Percentiles rank a stretch among this genome's conserved stretches.
Conservation (phyloP, 495 filamentous ascomycete genomes). For the Aspergillus cavernicola region DNA sequence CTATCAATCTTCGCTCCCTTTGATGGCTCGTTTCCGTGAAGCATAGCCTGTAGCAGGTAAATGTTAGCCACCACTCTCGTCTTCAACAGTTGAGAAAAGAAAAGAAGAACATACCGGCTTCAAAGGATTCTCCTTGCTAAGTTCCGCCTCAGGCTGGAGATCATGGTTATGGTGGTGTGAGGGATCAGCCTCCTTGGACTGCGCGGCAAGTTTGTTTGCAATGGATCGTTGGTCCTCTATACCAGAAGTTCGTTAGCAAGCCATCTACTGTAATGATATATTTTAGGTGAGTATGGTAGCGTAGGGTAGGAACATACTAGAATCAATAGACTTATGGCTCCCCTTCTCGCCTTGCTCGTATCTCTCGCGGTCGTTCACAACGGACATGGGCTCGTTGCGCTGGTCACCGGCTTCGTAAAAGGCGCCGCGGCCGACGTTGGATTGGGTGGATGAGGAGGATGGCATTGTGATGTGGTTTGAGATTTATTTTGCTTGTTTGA, state of each 20-base stretch:
- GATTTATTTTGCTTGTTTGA: background rate
- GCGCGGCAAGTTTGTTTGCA: conserved; percentile 68
- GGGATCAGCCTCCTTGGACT: conserved; percentile 40
- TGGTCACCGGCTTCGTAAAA: conserved; percentile 70
- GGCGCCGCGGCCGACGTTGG: conserved; percentile 43
- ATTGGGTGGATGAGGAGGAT: conserved; percentile 13
- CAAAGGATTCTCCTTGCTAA: conserved; percentile 62
- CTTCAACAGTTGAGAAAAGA: background rate
- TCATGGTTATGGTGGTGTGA: conserved; percentile 32
- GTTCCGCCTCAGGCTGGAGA: conserved; percentile 49
- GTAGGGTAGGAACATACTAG: conserved; percentile 47
- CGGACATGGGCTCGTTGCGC: conserved; percentile 57
- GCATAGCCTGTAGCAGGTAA: conserved; percentile 50
- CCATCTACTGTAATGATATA: no score
- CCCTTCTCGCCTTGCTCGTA: conserved; percentile 65
- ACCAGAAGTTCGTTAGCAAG: no score
- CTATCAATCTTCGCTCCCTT: conserved; percentile 69
- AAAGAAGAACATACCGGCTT: conserved; percentile 54
- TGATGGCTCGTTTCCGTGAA: conserved; percentile 68
- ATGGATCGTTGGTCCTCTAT: conserved; percentile 78
- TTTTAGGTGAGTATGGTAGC: no score
- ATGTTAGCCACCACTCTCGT: background rate
- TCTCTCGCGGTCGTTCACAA: conserved; percentile 47
- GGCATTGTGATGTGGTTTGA: background rate
- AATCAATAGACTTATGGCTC: conserved; percentile 66